A percentile compares a stretch with the other conserved stretches of the same genome.
These are phyloP conservation scores for Neurospora sp. DNA, from an alignment of 495 filamentous ascomycete genomes.

Conservation along the genomic window DNA sequence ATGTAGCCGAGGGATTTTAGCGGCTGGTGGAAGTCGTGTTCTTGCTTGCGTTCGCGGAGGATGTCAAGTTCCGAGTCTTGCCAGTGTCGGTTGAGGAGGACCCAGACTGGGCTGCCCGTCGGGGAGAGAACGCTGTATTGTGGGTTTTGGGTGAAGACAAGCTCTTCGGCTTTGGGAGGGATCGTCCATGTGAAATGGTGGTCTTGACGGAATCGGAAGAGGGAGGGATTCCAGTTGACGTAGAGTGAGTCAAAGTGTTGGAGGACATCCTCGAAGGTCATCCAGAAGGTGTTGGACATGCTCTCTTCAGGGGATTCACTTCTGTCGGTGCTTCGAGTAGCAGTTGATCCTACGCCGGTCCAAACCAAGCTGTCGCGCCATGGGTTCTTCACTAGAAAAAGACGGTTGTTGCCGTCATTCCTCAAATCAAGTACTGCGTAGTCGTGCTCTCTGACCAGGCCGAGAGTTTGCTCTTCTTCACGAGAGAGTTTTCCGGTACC, in stretches of 20 bases:
- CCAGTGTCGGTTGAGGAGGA: constrained; percentile 80
- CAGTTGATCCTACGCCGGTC: constrained; percentile 31
- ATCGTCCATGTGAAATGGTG: constrained; percentile 86
- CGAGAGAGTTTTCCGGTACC: constrained; percentile 73
- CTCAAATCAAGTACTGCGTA: constrained; percentile 83
- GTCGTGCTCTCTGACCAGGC: constrained; percentile 81
- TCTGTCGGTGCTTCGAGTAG: constrained; percentile 11
- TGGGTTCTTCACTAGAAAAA: constrained; percentile 86
- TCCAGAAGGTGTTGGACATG: constrained; percentile 78
- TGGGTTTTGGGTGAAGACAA: constrained; percentile 67
- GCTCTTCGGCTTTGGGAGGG: constrained; percentile 42
- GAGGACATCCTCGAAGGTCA: constrained; percentile 69
- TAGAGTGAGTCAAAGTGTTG: constrained; percentile 93
- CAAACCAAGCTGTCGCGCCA: constrained; percentile 76
- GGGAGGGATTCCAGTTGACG: constrained; percentile 88
- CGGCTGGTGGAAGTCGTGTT: constrained; percentile 16
- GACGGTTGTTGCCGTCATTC: constrained; percentile 43
- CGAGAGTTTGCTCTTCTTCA: constrained; percentile 66
- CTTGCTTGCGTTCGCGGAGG: constrained; percentile 18
- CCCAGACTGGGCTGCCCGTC: constrained; percentile 58
- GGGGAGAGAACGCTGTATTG: constrained; percentile 63
- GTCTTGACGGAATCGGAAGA: constrained; percentile 75
- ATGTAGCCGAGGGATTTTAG: constrained; percentile 61
- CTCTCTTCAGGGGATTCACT: constrained; percentile 6
- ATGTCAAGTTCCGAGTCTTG: constrained; percentile 38